Percentiles rank a stretch among this genome's conserved stretches.
Evolutionary conservation across 192 early-diverging fungal genomes (phyloP).

Genomic region (Pilaira anomala): DNA sequence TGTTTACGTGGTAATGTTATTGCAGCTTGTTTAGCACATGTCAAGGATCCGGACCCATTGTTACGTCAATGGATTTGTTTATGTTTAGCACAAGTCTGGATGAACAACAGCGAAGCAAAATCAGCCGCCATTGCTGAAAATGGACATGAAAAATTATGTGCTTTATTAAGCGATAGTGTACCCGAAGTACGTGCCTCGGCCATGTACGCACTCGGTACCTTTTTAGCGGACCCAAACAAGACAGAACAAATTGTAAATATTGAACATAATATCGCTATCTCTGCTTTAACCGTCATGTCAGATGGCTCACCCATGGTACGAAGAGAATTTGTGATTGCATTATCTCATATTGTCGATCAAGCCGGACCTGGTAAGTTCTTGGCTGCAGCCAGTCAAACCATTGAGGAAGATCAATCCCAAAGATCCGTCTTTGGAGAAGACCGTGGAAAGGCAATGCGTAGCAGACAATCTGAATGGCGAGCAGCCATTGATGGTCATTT

Average conservation of each 20-base stretch:
- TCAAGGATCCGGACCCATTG: slow-evolving; percentile 69
- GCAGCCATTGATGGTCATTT: slow-evolving; percentile 22
- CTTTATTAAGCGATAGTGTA: slow-evolving; percentile 61
- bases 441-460: slow-evolving; percentile 20
- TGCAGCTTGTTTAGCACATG: slow-evolving; percentile 59
- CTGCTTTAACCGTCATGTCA: slow-evolving; percentile 57
- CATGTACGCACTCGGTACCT: slow-evolving; percentile 75
- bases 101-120: slow-evolving; percentile 70
- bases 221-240: slow-evolving; percentile 68
- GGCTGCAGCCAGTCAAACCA: slow-evolving; percentile 56
- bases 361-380: slow-evolving; percentile 60
- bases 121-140: slow-evolving; percentile 56
- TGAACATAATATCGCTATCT: slow-evolving; percentile 71
- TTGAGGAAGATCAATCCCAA: slow-evolving; percentile 38
- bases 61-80: slow-evolving; percentile 89
- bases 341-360: slow-evolving; percentile 74
- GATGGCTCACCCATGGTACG: slow-evolving; percentile 92
- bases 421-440: slow-evolving; percentile 19
- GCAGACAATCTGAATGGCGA: slow-evolving; percentile 19
- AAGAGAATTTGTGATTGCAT: slow-evolving; percentile 75
- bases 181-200: slow-evolving; percentile 83
- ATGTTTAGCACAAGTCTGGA: slow-evolving; percentile 84
- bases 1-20: slow-evolving; percentile 73
- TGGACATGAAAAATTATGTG: slow-evolving; percentile 59
- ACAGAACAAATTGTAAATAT: slow-evolving; percentile 69